phyloP scores from a whole-genome alignment of 2,329 filamentous ascomycete species.

The Myriangium duriaei region DNA sequence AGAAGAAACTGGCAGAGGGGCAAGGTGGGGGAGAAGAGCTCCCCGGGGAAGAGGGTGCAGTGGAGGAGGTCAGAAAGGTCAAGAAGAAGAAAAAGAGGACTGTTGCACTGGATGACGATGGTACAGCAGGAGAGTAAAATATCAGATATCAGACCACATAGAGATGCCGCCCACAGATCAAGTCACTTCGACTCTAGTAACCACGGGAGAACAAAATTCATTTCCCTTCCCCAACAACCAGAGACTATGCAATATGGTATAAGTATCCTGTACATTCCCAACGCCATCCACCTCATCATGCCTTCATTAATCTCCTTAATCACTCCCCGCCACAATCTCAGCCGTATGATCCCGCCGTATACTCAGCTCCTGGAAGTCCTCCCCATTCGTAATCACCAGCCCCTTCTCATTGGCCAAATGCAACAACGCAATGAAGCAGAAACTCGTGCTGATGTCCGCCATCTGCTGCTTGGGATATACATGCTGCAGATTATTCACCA shows the following conservation, averaged over 20 bases:
- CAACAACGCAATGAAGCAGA: conserved; percentile 84
- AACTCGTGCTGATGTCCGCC: conserved; percentile 86
- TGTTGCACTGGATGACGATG: conserved; percentile 52
- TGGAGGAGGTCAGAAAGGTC: conserved; percentile 96
- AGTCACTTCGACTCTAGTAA: too few species aligned
- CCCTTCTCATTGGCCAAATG: conserved; percentile 92
- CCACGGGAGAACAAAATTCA: too few species aligned
- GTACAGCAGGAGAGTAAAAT: too few species aligned
- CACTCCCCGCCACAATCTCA: conserved; percentile 20
- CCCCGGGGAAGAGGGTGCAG: conserved; percentile 78
- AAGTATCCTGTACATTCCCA: background rate
- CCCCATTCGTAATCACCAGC: conserved; percentile 56
- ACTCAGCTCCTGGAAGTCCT: conserved; percentile 36
- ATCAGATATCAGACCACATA: too few species aligned
- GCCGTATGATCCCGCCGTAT: conserved; percentile 36
- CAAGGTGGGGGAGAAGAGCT: conserved; percentile 68
- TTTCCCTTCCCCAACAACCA: too few species aligned
- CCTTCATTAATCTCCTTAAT: background rate
- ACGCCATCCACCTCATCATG: background rate
- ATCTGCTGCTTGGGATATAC: conserved; percentile 80
- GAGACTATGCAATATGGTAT: background rate
- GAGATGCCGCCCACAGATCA: too few species aligned
- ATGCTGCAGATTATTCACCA: conserved; percentile 77
- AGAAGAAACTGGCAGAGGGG: conserved; percentile 42
- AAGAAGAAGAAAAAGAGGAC: conserved; percentile 76